Conservation (phyloP, 352 stramenopile genomes). For the Phytophthora ohioensis region DNA sequence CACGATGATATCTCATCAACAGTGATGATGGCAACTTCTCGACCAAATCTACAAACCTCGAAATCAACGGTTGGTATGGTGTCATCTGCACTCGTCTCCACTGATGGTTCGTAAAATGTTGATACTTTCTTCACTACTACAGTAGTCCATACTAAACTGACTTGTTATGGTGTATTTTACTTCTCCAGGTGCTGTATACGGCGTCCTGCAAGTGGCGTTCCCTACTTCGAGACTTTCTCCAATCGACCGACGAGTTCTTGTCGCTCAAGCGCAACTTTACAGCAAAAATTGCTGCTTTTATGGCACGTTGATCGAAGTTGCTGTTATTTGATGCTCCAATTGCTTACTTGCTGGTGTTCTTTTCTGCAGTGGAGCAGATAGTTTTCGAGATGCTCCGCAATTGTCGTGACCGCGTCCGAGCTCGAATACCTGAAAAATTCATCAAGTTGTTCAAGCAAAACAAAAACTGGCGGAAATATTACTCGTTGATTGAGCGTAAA, state of each 20-base stretch:
- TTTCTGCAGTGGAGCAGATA: conserved; percentile 69
- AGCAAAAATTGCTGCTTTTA: conserved; percentile 57
- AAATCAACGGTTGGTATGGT: conserved; percentile 51
- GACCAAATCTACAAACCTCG: background rate
- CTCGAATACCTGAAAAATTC: conserved; percentile 58
- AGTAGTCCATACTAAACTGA: background rate
- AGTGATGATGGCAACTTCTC: conserved; percentile 16
- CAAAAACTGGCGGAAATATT: conserved; percentile 81
- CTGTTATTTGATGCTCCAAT: background rate
- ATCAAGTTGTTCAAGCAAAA: conserved; percentile 78
- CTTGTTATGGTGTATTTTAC: conserved; percentile 3
- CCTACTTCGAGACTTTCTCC: conserved; percentile 24
- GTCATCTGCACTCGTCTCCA: conserved; percentile 49
- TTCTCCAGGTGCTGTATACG: conserved; percentile 49
- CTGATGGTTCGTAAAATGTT: conserved; percentile 42
- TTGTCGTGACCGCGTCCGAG: conserved; percentile 55
- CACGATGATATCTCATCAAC: conserved; percentile 22
- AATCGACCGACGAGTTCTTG: conserved; percentile 22
- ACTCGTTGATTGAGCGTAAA: conserved; percentile 61
- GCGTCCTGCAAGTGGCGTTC: conserved; percentile 64
- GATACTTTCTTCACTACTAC: background rate
- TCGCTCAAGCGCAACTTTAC: conserved; percentile 41
- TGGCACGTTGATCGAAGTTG: conserved; percentile 30
- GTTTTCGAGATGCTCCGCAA: conserved; percentile 69
- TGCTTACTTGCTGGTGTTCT: background rate